Conservation (phyloP, 2,329 filamentous ascomycete species). For the Neocatenulostroma microsporum region DNA sequence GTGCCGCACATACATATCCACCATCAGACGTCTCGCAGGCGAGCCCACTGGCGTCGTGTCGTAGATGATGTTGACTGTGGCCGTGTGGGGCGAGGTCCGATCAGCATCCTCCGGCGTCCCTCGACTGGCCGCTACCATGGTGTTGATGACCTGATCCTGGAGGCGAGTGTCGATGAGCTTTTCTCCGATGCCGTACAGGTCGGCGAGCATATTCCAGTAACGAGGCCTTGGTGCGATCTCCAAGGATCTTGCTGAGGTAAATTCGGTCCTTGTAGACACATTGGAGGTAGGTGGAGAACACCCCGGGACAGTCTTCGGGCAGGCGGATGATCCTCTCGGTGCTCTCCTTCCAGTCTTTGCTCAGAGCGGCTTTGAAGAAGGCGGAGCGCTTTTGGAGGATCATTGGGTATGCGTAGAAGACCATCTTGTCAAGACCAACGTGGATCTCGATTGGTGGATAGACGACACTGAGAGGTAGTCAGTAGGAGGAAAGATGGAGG, state of each 20-base stretch:
- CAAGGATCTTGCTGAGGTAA: background rate
- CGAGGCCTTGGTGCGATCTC: too few species aligned
- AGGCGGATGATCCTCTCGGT: background rate
- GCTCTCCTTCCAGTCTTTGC: conserved; percentile 5
- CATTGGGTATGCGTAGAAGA: too few species aligned
- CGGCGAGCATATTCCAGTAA: background rate
- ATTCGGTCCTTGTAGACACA: conserved; percentile 5
- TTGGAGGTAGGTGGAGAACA: conserved; percentile 1
- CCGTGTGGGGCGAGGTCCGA: background rate
- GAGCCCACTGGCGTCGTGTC: background rate
- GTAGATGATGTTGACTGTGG: background rate
- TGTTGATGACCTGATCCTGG: background rate
- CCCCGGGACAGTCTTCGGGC: too few species aligned
- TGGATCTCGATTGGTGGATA: too few species aligned
- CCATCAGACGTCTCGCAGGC: background rate
- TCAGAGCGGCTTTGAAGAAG: conserved; percentile 5
- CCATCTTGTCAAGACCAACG: too few species aligned
- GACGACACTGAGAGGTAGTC: too few species aligned
- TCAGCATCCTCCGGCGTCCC: too few species aligned
- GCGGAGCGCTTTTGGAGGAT: too few species aligned
- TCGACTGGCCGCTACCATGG: background rate
- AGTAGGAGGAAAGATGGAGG: too few species aligned
- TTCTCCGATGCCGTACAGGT: conserved; percentile 6
- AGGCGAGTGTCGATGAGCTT: conserved; percentile 9
- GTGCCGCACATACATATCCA: background rate